Percentiles rank a stretch among this genome's conserved stretches.
phyloP scores from a whole-genome alignment of 2,329 filamentous ascomycete species.

The Parascedosporium putredinis region DNA sequence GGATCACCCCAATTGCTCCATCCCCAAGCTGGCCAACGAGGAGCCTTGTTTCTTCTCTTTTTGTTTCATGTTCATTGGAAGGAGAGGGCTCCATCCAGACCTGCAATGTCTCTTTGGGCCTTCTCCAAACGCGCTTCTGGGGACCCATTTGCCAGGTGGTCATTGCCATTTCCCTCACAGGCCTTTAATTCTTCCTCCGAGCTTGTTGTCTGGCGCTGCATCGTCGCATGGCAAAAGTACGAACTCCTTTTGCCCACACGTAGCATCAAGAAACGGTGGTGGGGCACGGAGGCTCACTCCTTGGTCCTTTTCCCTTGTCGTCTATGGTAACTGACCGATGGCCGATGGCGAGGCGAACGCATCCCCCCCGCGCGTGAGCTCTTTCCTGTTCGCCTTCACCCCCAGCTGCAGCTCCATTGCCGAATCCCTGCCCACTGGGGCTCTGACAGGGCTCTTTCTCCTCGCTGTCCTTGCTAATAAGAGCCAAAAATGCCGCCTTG shows the following conservation, averaged over 20 bases:
- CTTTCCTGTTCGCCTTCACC: no score
- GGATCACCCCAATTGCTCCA: neutral
- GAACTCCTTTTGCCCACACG: neutral
- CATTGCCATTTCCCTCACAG: no score
- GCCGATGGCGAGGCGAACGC: no score
- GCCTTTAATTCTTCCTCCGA: no score
- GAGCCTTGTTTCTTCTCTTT: neutral
- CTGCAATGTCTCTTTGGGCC: neutral
- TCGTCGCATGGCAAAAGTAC: no score
- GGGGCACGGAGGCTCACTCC: no score
- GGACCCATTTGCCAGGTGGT: neutral
- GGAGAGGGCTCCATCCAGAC: slow-evolving; percentile 5
- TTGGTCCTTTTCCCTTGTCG: no score
- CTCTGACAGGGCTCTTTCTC: neutral
- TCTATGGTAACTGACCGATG: no score
- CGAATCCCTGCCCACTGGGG: neutral
- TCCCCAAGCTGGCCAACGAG: neutral
- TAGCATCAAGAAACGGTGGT: no score
- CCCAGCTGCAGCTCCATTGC: no score
- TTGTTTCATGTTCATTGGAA: slow-evolving; percentile 8
- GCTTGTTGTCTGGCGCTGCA: no score
- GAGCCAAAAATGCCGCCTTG: slow-evolving; percentile 3
- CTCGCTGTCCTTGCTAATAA: slow-evolving; percentile 1
- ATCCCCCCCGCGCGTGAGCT: neutral
- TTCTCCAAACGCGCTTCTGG: neutral